These are phyloP conservation scores for Capronia epimyces DNA, from an alignment of 2,329 filamentous ascomycete genomes.

Conservation along the genomic window DNA sequence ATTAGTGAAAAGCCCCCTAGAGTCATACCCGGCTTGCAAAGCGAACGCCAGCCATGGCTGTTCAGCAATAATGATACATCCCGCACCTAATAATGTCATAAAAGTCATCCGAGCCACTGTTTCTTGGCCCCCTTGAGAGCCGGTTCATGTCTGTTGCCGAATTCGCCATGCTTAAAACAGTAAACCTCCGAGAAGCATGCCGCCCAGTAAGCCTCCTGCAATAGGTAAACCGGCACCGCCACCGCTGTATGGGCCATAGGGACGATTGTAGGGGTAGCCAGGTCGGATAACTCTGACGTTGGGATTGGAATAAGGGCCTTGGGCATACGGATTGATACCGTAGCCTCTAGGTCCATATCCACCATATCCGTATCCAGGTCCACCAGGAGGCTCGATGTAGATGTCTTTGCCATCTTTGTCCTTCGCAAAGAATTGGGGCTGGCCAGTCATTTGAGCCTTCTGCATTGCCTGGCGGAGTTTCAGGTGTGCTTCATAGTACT, in stretches of 20 bases:
- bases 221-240: constrained; percentile 45
- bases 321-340: constrained; percentile 45
- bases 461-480: constrained; percentile 48
- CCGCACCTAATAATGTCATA: too few relatives aligned
- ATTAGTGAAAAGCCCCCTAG: too few relatives aligned
- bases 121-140: too few relatives aligned
- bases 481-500: constrained; percentile 50
- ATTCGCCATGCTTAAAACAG: constrained; percentile 28
- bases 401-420: constrained; percentile 51
- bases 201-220: constrained; percentile 44
- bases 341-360: constrained; percentile 22
- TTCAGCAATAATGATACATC: too few relatives aligned
- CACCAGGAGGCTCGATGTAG: constrained; percentile 53
- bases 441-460: constrained; percentile 48
- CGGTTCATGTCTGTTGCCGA: too few relatives aligned
- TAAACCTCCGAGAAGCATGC: constrained; percentile 44
- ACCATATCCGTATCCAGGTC: constrained; percentile 18
- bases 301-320: constrained; percentile 40
- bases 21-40: too few relatives aligned
- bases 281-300: constrained; percentile 49
- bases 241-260: constrained; percentile 42
- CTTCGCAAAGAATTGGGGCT: constrained; percentile 52
- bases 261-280: constrained; percentile 43
- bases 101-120: too few relatives aligned
- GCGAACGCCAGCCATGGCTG: too few relatives aligned